phyloP scores from a whole-genome alignment of 805 yeast genomes.

The Lachancea waltii region DNA sequence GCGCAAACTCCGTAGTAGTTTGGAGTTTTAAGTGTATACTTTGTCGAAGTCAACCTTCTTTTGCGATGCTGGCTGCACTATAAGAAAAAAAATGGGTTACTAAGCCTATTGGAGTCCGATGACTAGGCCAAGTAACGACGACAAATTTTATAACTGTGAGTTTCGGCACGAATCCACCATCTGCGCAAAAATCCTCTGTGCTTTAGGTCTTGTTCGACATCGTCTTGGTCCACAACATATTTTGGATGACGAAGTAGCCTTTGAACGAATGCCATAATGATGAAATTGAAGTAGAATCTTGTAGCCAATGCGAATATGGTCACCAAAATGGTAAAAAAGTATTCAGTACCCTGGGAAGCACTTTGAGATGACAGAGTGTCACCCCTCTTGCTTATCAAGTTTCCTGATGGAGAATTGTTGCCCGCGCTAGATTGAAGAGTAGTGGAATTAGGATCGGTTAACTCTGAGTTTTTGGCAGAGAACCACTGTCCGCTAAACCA shows the following conservation, averaged over 20 bases:
- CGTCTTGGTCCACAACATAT: constrained; percentile 34
- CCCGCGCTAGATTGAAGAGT: constrained; percentile 10
- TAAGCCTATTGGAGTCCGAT: neutral
- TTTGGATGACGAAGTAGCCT: constrained; percentile 46
- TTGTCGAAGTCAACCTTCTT: neutral
- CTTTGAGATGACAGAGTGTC: constrained; percentile 42
- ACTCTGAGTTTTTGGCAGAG: constrained; percentile 35
- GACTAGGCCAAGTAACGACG: constrained; percentile 12
- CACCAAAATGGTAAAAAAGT: constrained; percentile 48
- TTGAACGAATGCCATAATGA: constrained; percentile 54
- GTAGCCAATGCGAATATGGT: constrained; percentile 42
- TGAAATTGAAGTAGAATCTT: constrained; percentile 55
- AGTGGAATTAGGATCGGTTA: constrained; percentile 16
- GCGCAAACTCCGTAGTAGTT: too few species aligned
- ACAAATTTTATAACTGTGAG: constrained; percentile 28
- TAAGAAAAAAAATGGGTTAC: neutral
- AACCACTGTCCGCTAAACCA: constrained; percentile 79
- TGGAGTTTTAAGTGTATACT: too few species aligned
- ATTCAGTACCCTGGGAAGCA: constrained; percentile 54
- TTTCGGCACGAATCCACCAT: constrained; percentile 29
- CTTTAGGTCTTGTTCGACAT: constrained; percentile 34
- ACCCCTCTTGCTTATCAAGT: constrained; percentile 13
- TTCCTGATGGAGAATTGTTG: constrained; percentile 7
- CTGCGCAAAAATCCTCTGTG: constrained; percentile 25
- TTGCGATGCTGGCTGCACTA: neutral